phyloP scores from a whole-genome alignment of 345 rosid genomes.

The Citrus unshiu region DNA sequence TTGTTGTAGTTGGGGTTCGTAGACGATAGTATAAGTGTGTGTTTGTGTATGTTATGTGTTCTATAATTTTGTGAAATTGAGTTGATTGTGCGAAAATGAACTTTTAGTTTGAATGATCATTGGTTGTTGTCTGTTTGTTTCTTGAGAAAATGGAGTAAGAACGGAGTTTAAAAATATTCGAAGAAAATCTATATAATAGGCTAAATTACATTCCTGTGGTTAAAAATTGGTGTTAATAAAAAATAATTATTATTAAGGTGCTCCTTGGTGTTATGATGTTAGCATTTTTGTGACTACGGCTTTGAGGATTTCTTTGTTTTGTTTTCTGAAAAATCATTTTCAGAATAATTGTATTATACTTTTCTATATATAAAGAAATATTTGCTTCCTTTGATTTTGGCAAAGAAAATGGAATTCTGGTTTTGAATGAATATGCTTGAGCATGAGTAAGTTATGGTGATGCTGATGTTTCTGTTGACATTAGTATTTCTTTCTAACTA shows the following conservation, averaged over 20 bases:
- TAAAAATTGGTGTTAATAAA: background rate
- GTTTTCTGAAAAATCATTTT: background rate
- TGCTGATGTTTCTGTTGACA: background rate
- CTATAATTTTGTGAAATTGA: background rate
- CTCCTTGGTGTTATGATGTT: background rate
- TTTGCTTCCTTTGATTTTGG: background rate
- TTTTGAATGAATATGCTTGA: background rate
- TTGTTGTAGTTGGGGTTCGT: background rate
- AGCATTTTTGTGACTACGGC: background rate
- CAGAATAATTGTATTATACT: background rate
- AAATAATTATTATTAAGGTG: background rate
- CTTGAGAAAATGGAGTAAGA: background rate
- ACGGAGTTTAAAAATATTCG: no score
- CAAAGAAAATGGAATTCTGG: background rate
- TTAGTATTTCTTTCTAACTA: background rate
- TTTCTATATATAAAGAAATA: background rate
- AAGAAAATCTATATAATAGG: background rate
- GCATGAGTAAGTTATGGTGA: background rate
- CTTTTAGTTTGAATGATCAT: background rate
- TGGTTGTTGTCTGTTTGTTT: background rate
- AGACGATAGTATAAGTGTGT: background rate
- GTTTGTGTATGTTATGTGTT: background rate
- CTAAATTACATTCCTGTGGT: background rate
- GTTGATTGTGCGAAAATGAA: background rate
- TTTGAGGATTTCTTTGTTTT: background rate